Conservation (phyloP, 129 eudicot genomes). For the Apium graveolens region DNA sequence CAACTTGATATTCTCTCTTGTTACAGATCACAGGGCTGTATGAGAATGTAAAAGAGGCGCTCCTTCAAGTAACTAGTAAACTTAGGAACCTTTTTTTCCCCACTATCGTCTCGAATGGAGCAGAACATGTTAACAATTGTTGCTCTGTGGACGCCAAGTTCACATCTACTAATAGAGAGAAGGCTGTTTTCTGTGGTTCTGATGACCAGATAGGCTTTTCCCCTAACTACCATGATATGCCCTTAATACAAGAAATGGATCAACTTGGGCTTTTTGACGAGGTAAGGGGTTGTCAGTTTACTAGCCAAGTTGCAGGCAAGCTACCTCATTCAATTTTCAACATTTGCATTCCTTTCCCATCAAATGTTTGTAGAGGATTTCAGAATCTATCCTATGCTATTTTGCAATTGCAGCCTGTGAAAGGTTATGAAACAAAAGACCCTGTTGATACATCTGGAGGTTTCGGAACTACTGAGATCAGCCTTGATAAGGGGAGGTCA, state of each 20-base stretch:
- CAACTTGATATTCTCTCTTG: background rate
- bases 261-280: conserved; percentile 16
- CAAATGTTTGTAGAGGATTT: background rate
- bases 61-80: conserved; percentile 31
- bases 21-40: conserved; percentile 33
- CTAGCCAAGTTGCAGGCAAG: background rate
- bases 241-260: conserved; percentile 13
- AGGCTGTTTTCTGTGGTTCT: background rate
- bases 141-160: background rate
- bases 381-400: background rate
- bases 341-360: background rate
- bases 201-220: conserved; percentile 8
- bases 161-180: conserved; percentile 1
- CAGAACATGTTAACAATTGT: background rate
- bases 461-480: background rate
- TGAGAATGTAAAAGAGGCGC: conserved; percentile 28
- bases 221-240: conserved; percentile 1
- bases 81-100: conserved; percentile 24
- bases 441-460: background rate
- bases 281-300: background rate
- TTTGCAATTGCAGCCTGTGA: conserved; percentile 1
- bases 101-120: background rate
- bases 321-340: background rate
- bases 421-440: background rate
- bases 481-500: conserved; percentile 9